Evolutionary conservation across 495 filamentous ascomycete species (phyloP).

Genomic region (Collariella sp.): DNA sequence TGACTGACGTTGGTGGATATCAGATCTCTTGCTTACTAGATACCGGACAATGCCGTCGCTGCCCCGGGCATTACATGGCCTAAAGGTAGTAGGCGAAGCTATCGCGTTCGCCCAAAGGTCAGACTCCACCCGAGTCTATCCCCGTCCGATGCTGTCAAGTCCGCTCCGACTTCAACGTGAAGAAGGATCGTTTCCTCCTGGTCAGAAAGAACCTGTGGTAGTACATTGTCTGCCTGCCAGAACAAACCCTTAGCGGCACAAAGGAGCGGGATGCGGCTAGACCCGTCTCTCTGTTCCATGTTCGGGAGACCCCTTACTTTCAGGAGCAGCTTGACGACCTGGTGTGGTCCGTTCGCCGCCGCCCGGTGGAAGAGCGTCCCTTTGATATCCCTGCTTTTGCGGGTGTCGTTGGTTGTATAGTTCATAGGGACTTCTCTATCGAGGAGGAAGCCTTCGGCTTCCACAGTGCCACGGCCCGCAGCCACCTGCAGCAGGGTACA

Average conservation of each 20-base stretch:
- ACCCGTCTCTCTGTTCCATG: background rate
- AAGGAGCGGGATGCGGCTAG: background rate
- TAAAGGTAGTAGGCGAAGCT: background rate
- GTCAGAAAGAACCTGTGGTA: background rate
- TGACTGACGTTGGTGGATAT: background rate
- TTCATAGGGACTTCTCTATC: conserved; percentile 2
- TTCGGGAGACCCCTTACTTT: background rate
- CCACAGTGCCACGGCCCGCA: background rate
- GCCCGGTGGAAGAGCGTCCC: conserved; percentile 1
- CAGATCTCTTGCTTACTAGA: background rate
- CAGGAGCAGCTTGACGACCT: background rate
- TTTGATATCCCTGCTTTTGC: background rate
- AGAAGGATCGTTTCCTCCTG: conserved; percentile 3
- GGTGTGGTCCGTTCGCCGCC: background rate
- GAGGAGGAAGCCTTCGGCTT: background rate
- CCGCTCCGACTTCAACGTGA: background rate
- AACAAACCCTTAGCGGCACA: background rate
- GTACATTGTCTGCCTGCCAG: background rate
- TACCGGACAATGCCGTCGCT: background rate
- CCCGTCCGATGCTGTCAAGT: background rate
- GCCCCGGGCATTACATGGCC: background rate
- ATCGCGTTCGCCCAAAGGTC: background rate
- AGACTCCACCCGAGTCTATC: background rate
- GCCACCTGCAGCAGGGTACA: background rate
- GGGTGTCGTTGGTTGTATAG: background rate